Evolutionary conservation across 768 basidiomycete species (phyloP), one percentile per base, ranked within the genome.

Genomic region (Lactarius sanguifluus): DNA sequence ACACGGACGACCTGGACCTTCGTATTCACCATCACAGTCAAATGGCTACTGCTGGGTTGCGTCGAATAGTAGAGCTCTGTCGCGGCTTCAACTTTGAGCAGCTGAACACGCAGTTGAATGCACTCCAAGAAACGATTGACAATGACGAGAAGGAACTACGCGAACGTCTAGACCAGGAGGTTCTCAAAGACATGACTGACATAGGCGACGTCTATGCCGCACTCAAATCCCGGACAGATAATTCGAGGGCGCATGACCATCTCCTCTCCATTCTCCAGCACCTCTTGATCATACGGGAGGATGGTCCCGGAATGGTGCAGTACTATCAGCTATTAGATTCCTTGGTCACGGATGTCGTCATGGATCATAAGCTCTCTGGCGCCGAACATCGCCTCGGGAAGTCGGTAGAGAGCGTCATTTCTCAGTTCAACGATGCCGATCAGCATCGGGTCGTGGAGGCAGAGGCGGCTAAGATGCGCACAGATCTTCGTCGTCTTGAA

Each of bases 201-300:
- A 90, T 93, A 20, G 85, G 89, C 72, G 95, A 98, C 73, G 88
- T 98, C 38, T 96, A 91, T 79, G 86, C 88, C 61, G 90, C 91
- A 2, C 82, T 99, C 57, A 83, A 84, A 68, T 78, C 85, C n/a
- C 89, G 85, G 74, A 88, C 89, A n/a, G 82, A 87, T 66, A 89
- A 89, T 52, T 87, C 90, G 16, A 86, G 85, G 65, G 94, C 95
- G 7, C 81, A 83, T 70, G 88, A 91, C 69, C 88, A 96, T 75
- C 91, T 99, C 75, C 79, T 96, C 50, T 92, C 93, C n/a, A 90
- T 94, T 76, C 85, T 98, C 84, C 94, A 94, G 73, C 95, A 98
- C 77, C 76, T 99, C 64, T 81, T 98, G 23, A 85, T 98, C 70
- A 91, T 98, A 70, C 86, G 90, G 62, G 91, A 93, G 71, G 93